phyloP scores from a whole-genome alignment of 1,284 basidiomycete genomes.

The Papiliotrema laurentii region DNA sequence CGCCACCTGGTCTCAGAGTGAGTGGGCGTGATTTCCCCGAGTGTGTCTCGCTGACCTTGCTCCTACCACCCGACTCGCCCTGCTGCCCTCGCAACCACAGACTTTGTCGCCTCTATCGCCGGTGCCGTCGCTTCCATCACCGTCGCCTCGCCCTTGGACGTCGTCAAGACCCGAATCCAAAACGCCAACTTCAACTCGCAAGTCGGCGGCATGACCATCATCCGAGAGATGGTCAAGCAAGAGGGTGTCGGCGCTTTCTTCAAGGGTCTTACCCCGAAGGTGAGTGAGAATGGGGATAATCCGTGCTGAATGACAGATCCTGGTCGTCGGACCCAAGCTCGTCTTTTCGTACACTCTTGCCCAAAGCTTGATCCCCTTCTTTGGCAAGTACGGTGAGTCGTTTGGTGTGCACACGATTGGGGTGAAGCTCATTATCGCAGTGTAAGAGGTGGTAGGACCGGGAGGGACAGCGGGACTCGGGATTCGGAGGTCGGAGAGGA shows the following conservation, averaged over 20 bases:
- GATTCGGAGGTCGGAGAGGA: too few relatives aligned
- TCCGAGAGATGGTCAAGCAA: constrained; percentile 80
- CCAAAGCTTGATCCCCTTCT: constrained; percentile 90
- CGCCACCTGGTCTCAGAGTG: constrained; percentile 87
- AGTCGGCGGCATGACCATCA: constrained; percentile 73
- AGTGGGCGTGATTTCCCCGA: constrained; percentile 16
- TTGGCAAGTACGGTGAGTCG: constrained; percentile 67
- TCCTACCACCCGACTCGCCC: background rate
- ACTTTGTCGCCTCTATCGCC: constrained; percentile 88
- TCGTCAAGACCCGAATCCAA: constrained; percentile 95
- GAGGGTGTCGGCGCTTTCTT: constrained; percentile 88
- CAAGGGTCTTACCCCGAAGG: constrained; percentile 94
- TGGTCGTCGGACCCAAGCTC: constrained; percentile 95
- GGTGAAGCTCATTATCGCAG: too few relatives aligned
- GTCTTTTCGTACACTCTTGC: constrained; percentile 98
- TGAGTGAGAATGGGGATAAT: constrained; percentile 44
- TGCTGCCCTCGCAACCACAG: constrained; percentile 15
- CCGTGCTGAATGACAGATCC: constrained; percentile 57
- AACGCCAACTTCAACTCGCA: constrained; percentile 96
- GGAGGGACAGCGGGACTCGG: too few relatives aligned
- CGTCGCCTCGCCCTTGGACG: constrained; percentile 91
- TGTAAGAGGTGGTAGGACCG: too few relatives aligned
- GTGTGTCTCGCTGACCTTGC: background rate
- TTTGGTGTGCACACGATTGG: too few relatives aligned
- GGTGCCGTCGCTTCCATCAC: constrained; percentile 95